Percentiles rank a stretch among this genome's conserved stretches.
phyloP scores from a whole-genome alignment of 225 moss, liverwort and hornwort genomes.

The Pseudoscleropodium purum region DNA sequence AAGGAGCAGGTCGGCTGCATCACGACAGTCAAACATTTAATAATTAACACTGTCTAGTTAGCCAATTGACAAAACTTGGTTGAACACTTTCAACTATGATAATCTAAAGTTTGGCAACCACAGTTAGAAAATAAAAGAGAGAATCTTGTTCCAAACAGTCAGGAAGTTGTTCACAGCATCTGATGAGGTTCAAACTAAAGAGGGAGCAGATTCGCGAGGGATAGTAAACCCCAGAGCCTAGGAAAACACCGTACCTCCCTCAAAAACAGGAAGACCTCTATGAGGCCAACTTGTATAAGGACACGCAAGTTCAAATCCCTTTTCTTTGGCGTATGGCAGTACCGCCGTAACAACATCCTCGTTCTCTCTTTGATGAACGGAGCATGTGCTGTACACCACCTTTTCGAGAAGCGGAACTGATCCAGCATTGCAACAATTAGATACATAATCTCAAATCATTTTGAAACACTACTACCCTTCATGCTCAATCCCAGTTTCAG shows the following conservation, averaged over 20 bases:
- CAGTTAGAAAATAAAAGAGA: not conserved
- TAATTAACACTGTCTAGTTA: not conserved
- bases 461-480: not conserved
- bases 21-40: not conserved
- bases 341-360: conserved; percentile 76
- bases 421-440: conserved; percentile 1
- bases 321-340: conserved; percentile 43
- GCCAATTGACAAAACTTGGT: not conserved
- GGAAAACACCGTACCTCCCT: conserved; percentile 46
- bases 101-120: not conserved
- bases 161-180: not conserved
- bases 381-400: conserved; percentile 93
- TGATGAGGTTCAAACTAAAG: not conserved
- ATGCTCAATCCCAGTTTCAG: not conserved
- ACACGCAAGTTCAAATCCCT: conserved; percentile 67
- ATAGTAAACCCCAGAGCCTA: not conserved
- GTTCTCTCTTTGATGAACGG: conserved; percentile 79
- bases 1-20: conserved; percentile 67
- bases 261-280: conserved; percentile 75
- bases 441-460: not conserved
- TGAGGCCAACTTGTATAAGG: conserved; percentile 74
- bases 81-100: not conserved
- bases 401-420: conserved; percentile 82
- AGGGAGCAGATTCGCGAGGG: not conserved
- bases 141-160: not conserved